Percentiles rank a stretch among this genome's conserved stretches.
These are phyloP conservation scores for Corymbia maculata DNA, from an alignment of 345 rosid species.

Conservation along the genomic window DNA sequence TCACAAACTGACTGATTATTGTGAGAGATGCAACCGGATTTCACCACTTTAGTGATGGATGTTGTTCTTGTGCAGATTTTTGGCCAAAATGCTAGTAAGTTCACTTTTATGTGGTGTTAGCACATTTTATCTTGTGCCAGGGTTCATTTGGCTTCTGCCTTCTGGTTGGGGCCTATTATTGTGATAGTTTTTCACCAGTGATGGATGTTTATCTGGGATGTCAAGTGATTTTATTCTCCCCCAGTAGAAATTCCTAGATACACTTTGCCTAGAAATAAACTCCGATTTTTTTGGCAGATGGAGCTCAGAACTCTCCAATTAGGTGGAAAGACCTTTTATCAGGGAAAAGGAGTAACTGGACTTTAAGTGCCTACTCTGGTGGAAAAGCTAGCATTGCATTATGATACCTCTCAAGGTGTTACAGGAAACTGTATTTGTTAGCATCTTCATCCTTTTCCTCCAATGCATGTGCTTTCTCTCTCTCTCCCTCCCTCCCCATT, in stretches of 20 bases:
- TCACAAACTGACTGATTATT: slow-evolving; percentile 38
- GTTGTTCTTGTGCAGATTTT: slow-evolving; percentile 62
- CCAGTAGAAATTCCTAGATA: neutral
- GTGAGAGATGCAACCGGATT: slow-evolving; percentile 63
- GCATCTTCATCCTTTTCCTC: neutral
- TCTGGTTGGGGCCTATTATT: neutral
- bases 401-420: neutral
- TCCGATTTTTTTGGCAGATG: neutral
- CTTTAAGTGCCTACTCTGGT: neutral
- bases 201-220: neutral
- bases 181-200: neutral
- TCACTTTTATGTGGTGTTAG: neutral
- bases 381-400: neutral
- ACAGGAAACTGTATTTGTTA: neutral
- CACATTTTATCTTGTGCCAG: neutral
- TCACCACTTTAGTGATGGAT: slow-evolving; percentile 58
- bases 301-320: neutral
- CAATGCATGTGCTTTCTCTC: neutral
- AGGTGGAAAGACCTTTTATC: neutral
- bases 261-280: neutral
- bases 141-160: neutral
- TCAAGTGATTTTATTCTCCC: neutral
- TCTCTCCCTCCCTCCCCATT: neutral
- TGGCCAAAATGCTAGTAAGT: slow-evolving; percentile 31
- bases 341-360: neutral